Percentiles rank a stretch among this genome's conserved stretches.
Evolutionary conservation across 2,329 filamentous ascomycete genomes (phyloP).

Genomic region (Fusarium stilboides): DNA sequence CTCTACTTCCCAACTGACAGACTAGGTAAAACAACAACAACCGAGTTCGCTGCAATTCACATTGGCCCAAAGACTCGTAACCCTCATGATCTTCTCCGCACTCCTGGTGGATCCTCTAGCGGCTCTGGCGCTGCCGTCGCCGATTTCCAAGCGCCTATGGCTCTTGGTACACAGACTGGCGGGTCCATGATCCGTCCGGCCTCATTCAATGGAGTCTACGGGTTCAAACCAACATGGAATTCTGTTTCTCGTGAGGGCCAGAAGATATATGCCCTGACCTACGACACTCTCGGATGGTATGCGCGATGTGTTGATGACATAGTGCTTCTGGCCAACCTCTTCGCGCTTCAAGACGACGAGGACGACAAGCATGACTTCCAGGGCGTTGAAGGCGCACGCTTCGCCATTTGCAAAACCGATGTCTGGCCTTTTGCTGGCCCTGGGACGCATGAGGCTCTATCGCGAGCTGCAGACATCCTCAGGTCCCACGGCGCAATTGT

Average conservation of each 20-base stretch:
- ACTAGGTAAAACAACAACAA: slow-evolving; percentile 63
- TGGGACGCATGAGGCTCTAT: slow-evolving; percentile 62
- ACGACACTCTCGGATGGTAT: slow-evolving; percentile 76
- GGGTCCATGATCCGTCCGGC: slow-evolving; percentile 76
- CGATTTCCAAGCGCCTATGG: slow-evolving; percentile 74
- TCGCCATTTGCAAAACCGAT: slow-evolving; percentile 70
- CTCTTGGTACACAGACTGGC: slow-evolving; percentile 76
- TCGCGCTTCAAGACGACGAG: slow-evolving; percentile 65
- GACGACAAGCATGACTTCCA: slow-evolving; percentile 56
- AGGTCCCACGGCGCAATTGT: slow-evolving; percentile 66
- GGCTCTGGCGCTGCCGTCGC: slow-evolving; percentile 78
- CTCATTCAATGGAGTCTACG: slow-evolving; percentile 77
- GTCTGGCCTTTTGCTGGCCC: slow-evolving; percentile 67
- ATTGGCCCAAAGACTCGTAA: slow-evolving; percentile 70
- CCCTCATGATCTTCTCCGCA: slow-evolving; percentile 75
- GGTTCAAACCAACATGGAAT: slow-evolving; percentile 77
- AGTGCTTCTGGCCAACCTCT: slow-evolving; percentile 68
- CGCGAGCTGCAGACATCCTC: slow-evolving; percentile 59
- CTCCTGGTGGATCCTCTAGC: slow-evolving; percentile 78
- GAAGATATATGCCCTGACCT: slow-evolving; percentile 70
- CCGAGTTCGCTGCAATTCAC: slow-evolving; percentile 73
- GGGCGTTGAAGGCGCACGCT: slow-evolving; percentile 64
- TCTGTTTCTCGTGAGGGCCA: slow-evolving; percentile 74
- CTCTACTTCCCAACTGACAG: not conserved
- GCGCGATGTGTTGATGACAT: slow-evolving; percentile 72